phyloP scores from a whole-genome alignment of 2,329 filamentous ascomycete species.

The Cladophialophora yegresii region DNA sequence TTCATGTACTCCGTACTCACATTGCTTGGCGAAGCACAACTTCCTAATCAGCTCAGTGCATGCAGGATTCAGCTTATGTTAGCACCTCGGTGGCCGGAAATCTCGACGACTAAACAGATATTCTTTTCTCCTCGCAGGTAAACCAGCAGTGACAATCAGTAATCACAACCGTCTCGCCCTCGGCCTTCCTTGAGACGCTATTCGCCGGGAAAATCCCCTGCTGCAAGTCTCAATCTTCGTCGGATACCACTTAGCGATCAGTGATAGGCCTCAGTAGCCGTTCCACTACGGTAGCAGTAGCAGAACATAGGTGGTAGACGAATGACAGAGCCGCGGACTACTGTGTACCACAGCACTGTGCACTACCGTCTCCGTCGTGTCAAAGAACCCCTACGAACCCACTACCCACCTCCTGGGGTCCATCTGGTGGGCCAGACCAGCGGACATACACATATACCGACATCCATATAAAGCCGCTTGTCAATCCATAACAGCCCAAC shows the following conservation, averaged over 20 bases:
- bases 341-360: background rate
- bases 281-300: no score
- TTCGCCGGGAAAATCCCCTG: no score
- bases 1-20: no score
- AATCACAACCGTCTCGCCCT: background rate
- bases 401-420: background rate
- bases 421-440: background rate
- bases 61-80: constrained; percentile 13
- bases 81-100: background rate
- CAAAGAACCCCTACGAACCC: background rate
- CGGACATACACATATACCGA: background rate
- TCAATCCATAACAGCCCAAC: background rate
- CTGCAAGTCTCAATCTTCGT: no score
- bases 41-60: constrained; percentile 1
- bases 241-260: no score
- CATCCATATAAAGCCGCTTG: background rate
- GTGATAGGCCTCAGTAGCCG: no score
- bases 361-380: background rate
- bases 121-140: background rate
- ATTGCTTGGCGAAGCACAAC: background rate
- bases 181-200: background rate
- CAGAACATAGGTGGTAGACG: no score
- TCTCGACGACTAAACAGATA: constrained; percentile 12
- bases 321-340: background rate
- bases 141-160: background rate